Evolutionary conservation across 2,329 filamentous ascomycete species (phyloP).

Genomic region (Botrytis paeoniae): DNA sequence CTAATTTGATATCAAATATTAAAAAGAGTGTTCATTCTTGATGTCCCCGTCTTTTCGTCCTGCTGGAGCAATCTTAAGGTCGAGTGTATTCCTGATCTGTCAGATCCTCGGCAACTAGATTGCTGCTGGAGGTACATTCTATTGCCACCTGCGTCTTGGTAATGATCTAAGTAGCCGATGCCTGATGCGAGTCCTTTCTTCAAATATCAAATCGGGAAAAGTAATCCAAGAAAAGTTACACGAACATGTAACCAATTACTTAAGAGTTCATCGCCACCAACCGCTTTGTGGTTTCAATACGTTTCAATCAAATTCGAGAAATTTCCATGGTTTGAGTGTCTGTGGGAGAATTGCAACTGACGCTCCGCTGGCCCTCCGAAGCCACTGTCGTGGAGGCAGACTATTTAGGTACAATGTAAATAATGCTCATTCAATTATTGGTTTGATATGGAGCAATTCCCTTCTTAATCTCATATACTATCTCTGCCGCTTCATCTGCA

Average conservation of each 20-base stretch:
- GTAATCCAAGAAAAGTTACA: not conserved
- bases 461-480: conserved; percentile 75
- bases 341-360: not conserved
- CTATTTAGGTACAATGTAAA: not conserved
- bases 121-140: not conserved
- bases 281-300: not conserved
- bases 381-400: not conserved
- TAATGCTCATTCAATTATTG: conserved; percentile 19
- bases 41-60: not conserved
- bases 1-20: not conserved
- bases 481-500: conserved; percentile 70
- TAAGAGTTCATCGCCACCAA: not conserved
- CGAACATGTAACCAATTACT: not conserved
- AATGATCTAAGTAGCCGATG: not conserved
- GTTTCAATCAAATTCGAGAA: not conserved
- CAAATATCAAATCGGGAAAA: not conserved
- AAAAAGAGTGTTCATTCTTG: not conserved
- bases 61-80: not conserved
- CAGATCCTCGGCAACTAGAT: no score
- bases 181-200: not conserved
- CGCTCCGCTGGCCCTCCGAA: not conserved
- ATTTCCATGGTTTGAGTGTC: not conserved
- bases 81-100: no score
- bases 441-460: conserved; percentile 62
- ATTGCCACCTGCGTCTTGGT: not conserved